Conservation (phyloP, 2,329 filamentous ascomycete species). For the Eutypella sp. region DNA sequence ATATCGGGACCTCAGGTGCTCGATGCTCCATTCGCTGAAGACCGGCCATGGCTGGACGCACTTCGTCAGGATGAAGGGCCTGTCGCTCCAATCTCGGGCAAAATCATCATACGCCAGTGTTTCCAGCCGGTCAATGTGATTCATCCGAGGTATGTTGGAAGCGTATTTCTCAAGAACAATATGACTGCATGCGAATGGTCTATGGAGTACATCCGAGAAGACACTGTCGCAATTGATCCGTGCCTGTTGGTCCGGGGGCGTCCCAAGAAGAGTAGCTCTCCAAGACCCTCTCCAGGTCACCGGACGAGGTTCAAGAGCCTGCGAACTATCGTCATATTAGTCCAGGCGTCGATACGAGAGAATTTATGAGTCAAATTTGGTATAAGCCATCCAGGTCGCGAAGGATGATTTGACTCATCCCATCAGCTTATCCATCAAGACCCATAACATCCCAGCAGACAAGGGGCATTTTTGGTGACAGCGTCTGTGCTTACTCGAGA, state of each 20-base stretch:
- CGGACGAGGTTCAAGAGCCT: conserved; percentile 25
- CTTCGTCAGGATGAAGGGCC: conserved; percentile 80
- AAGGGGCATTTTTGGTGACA: too few relatives aligned
- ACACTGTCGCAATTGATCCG: conserved; percentile 69
- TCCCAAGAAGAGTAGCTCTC: conserved; percentile 69
- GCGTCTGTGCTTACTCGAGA: conserved; percentile 61
- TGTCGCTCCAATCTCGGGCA: conserved; percentile 67
- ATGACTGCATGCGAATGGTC: conserved; percentile 85
- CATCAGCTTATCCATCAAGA: not conserved
- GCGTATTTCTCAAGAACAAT: conserved; percentile 63
- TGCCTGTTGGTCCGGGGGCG: conserved; percentile 45
- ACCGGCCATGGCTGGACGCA: conserved; percentile 80
- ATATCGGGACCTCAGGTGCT: conserved; percentile 61
- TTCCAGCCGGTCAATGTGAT: conserved; percentile 66
- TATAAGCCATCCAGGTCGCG: too few relatives aligned
- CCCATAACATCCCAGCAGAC: too few relatives aligned
- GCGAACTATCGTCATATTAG: conserved; percentile 25
- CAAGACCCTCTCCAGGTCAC: conserved; percentile 78
- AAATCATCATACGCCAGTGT: conserved; percentile 71
- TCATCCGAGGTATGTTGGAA: conserved; percentile 64
- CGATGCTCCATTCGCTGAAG: conserved; percentile 67
- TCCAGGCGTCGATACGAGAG: not conserved
- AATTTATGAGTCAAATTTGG: not conserved
- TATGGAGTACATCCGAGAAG: conserved; percentile 85
- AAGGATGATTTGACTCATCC: not conserved